Percentiles rank a stretch among this genome's conserved stretches.
Conservation (phyloP, 805 yeast species). For the Ogataea methanolica region DNA sequence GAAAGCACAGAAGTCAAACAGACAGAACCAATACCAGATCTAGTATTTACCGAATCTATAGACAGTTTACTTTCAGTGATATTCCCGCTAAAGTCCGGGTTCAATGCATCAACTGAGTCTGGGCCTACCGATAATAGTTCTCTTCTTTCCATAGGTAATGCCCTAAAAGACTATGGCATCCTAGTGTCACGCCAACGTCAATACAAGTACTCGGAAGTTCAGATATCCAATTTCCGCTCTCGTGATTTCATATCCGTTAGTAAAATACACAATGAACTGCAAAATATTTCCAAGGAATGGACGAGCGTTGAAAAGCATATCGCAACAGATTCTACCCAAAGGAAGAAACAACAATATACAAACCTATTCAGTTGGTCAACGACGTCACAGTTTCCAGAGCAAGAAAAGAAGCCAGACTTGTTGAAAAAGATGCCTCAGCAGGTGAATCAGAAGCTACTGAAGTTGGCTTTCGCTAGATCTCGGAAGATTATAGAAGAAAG, state of each 20-base stretch:
- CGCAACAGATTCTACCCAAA: constrained; percentile 3
- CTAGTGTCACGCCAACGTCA: constrained; percentile 9
- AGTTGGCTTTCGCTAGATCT: constrained; percentile 14
- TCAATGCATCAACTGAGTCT: background rate
- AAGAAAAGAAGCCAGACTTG: constrained; percentile 1
- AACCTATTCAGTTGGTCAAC: constrained; percentile 19
- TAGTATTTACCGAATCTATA: constrained; percentile 5
- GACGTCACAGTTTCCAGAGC: constrained; percentile 1
- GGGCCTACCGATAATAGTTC: background rate
- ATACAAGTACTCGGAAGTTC: background rate
- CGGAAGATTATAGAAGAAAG: constrained; percentile 20
- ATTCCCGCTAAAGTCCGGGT: background rate
- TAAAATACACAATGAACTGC: constrained; percentile 8
- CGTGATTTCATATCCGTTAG: constrained; percentile 15
- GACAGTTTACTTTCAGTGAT: constrained; percentile 5
- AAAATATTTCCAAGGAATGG: constrained; percentile 20
- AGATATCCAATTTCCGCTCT: constrained; percentile 15
- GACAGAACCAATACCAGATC: background rate
- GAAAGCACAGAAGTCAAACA: constrained; percentile 8
- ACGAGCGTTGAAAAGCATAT: constrained; percentile 24
- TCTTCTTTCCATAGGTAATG: constrained; percentile 1
- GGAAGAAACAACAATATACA: constrained; percentile 1
- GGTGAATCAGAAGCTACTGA: constrained; percentile 19
- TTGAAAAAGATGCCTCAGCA: constrained; percentile 4
- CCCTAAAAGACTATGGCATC: constrained; percentile 9